Percentiles rank a stretch among this genome's conserved stretches.
Conservation (phyloP, 192 early-diverging fungal genomes). For the Cladochytrium replicatum region DNA sequence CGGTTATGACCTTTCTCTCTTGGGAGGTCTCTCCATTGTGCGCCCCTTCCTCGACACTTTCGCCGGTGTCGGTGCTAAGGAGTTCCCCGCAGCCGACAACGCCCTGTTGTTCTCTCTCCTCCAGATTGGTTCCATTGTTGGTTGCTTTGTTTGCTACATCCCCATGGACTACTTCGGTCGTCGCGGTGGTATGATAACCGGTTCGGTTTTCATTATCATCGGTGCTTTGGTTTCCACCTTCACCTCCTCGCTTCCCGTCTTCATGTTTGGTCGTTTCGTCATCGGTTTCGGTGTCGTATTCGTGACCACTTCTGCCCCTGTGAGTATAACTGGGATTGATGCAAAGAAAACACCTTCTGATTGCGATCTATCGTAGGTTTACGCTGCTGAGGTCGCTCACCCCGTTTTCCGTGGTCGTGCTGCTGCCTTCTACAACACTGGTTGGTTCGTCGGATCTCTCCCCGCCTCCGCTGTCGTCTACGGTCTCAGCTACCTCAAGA, state of each 20-base stretch:
- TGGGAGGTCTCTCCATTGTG: slow-evolving; percentile 9
- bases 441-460: slow-evolving; percentile 26
- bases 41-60: slow-evolving; percentile 1
- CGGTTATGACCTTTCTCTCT: slow-evolving; percentile 16
- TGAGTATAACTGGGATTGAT: too few relatives aligned
- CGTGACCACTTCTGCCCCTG: slow-evolving; percentile 21
- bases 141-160: slow-evolving; percentile 12
- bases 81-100: slow-evolving; percentile 1
- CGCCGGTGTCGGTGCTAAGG: slow-evolving; percentile 6
- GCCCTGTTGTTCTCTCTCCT: slow-evolving; percentile 7
- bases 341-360: too few relatives aligned
- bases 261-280: slow-evolving; percentile 20
- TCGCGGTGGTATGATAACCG: slow-evolving; percentile 7
- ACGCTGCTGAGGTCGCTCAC: slow-evolving; percentile 26
- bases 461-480: slow-evolving; percentile 13
- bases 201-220: slow-evolving; percentile 14
- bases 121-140: slow-evolving; percentile 5
- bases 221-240: slow-evolving; percentile 9
- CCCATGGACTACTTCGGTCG: slow-evolving; percentile 17
- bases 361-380: too few relatives aligned
- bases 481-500: slow-evolving; percentile 2
- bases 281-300: slow-evolving; percentile 25
- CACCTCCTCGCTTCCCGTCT: slow-evolving; percentile 6
- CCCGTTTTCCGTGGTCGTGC: slow-evolving; percentile 24
- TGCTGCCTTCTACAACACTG: slow-evolving; percentile 31